A percentile compares a stretch with the other conserved stretches of the same genome.
phyloP scores from a whole-genome alignment of 257 asterid species.

The Rhazya stricta region DNA sequence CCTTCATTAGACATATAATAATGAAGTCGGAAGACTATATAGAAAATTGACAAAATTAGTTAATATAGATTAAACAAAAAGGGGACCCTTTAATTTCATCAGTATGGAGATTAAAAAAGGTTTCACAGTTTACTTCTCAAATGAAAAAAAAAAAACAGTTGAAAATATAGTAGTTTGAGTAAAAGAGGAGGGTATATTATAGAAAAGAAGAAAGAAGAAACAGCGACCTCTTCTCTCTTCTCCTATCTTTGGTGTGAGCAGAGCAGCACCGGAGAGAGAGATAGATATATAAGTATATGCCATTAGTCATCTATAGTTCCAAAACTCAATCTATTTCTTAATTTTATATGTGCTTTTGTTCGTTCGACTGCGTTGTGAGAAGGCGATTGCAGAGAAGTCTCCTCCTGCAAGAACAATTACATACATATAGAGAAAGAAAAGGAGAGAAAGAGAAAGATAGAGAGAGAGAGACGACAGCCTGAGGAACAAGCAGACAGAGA shows the following conservation, averaged over 20 bases:
- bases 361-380: constrained; percentile 46
- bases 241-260: constrained; percentile 26
- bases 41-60: neutral
- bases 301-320: constrained; percentile 8
- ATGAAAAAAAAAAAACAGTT: constrained; percentile 20
- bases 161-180: constrained; percentile 25
- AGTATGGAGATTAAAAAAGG: too few species aligned
- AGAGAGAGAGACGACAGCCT: constrained; percentile 45
- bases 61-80: neutral
- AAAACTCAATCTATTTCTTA: constrained; percentile 15
- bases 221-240: constrained; percentile 53
- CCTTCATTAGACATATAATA: neutral
- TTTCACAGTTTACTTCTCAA: constrained; percentile 31
- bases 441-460: constrained; percentile 31
- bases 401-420: constrained; percentile 40
- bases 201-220: constrained; percentile 24
- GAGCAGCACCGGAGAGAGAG: constrained; percentile 16
- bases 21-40: neutral
- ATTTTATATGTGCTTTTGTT: constrained; percentile 22
- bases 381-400: constrained; percentile 72
- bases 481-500: constrained; percentile 45
- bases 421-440: constrained; percentile 6
- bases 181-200: constrained; percentile 30
- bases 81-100: neutral
- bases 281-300: constrained; percentile 19